phyloP scores from a whole-genome alignment of 345 rosid genomes.

The Hirschfeldia incana region DNA sequence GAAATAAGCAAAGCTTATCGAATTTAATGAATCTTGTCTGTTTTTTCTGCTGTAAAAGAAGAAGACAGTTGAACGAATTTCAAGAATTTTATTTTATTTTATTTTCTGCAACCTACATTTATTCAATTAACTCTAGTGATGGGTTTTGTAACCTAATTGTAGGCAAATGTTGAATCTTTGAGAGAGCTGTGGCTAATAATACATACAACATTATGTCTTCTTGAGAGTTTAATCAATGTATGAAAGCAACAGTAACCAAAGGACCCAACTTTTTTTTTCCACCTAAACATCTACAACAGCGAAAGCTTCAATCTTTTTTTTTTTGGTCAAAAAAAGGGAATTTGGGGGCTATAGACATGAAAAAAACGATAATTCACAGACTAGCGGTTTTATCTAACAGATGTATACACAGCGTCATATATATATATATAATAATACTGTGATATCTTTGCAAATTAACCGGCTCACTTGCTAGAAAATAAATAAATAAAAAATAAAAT shows the following conservation, averaged over 20 bases:
- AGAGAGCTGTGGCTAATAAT: background rate
- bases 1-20: constrained; percentile 32
- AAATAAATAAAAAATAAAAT: no score
- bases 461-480: no score
- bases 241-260: background rate
- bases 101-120: background rate
- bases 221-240: background rate
- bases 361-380: no score
- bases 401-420: no score
- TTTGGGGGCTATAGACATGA: no score
- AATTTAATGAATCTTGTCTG: constrained; percentile 36
- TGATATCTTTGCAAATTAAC: no score
- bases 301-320: background rate
- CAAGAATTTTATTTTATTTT: constrained; percentile 2
- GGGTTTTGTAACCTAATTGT: background rate
- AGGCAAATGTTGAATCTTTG: background rate
- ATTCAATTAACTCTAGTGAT: background rate
- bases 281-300: background rate
- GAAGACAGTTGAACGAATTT: constrained; percentile 23
- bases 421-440: no score
- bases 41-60: constrained; percentile 27
- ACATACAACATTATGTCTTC: background rate
- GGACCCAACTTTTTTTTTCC: background rate
- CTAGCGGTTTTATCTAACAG: no score
- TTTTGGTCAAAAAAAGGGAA: no score